These are phyloP conservation scores for Rhododendron ferrugineum DNA, from an alignment of 148 eudicot genomes.

Conservation along the genomic window DNA sequence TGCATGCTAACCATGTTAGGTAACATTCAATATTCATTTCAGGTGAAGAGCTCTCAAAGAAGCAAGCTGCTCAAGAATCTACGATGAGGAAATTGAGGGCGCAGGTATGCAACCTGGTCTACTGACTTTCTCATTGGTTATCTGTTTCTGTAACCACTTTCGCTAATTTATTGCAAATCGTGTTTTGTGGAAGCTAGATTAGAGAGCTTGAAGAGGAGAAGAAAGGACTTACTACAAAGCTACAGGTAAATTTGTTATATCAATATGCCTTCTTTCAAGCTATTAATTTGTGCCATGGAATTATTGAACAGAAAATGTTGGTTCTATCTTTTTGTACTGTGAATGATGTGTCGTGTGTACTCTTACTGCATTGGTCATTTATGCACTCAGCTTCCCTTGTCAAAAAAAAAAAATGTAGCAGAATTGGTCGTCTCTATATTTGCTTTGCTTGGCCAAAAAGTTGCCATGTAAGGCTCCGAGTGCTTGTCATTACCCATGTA, in stretches of 20 bases:
- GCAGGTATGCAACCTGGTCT: constrained; percentile 48
- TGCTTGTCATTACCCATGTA: background rate
- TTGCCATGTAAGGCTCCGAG: background rate
- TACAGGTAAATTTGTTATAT: constrained; percentile 57
- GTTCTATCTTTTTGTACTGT: background rate
- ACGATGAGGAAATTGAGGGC: constrained; percentile 91
- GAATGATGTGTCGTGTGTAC: background rate
- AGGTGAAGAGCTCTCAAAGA: constrained; percentile 98
- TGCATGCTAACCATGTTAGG: constrained; percentile 9
- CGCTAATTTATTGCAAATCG: constrained; percentile 7
- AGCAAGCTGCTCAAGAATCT: constrained; percentile 97
- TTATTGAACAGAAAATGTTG: background rate
- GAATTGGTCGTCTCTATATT: background rate
- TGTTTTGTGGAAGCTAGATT: constrained; percentile 64
- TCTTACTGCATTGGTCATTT: background rate
- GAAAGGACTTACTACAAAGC: constrained; percentile 76
- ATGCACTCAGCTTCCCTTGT: background rate
- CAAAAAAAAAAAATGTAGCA: background rate
- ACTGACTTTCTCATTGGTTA: background rate
- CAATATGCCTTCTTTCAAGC: constrained; percentile 2
- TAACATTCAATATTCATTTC: constrained; percentile 12
- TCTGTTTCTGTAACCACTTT: constrained; percentile 4
- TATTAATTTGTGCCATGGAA: background rate
- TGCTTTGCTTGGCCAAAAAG: background rate
- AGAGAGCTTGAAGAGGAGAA: constrained; percentile 99